A percentile compares a stretch with the other conserved stretches of the same genome.
Conservation (phyloP, 306 rosid species). For the Malus domestica region DNA sequence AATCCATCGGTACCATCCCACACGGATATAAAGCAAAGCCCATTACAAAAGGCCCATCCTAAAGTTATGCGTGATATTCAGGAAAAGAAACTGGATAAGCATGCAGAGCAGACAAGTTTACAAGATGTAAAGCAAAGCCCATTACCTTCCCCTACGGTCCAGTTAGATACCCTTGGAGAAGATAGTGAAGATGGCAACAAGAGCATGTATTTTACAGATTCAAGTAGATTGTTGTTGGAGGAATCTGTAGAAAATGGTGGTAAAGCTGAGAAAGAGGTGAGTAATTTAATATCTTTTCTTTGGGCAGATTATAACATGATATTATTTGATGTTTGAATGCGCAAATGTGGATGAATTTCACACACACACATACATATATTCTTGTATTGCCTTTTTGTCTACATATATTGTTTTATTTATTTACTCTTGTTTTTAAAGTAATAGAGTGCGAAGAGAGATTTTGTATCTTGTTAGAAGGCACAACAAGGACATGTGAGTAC, state of each 20-base stretch:
- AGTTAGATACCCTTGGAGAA: conserved; percentile 50
- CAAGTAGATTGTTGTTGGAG: conserved; percentile 39
- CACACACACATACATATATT: not conserved
- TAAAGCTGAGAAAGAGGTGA: conserved; percentile 61
- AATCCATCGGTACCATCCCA: conserved; percentile 31
- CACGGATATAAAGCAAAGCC: conserved; percentile 22
- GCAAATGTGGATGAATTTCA: not conserved
- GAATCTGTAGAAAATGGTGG: conserved; percentile 18
- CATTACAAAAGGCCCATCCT: not conserved
- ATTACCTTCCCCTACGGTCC: conserved; percentile 26
- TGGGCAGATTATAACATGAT: not conserved
- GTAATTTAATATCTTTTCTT: conserved; percentile 9
- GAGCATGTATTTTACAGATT: conserved; percentile 33
- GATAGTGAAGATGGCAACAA: conserved; percentile 51
- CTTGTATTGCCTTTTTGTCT: not conserved
- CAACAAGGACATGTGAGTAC: not conserved
- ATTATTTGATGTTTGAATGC: conserved; percentile 10
- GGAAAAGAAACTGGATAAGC: conserved; percentile 42
- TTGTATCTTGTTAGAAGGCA: not conserved
- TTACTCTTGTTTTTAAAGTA: not conserved
- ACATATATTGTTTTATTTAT: too few species aligned
- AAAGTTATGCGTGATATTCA: conserved; percentile 27
- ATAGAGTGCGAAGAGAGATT: not conserved
- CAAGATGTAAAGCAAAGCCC: conserved; percentile 38
- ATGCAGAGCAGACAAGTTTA: conserved; percentile 20